These are phyloP conservation scores for Clavaria fumosa DNA, from an alignment of 768 basidiomycete species.

Conservation along the genomic window DNA sequence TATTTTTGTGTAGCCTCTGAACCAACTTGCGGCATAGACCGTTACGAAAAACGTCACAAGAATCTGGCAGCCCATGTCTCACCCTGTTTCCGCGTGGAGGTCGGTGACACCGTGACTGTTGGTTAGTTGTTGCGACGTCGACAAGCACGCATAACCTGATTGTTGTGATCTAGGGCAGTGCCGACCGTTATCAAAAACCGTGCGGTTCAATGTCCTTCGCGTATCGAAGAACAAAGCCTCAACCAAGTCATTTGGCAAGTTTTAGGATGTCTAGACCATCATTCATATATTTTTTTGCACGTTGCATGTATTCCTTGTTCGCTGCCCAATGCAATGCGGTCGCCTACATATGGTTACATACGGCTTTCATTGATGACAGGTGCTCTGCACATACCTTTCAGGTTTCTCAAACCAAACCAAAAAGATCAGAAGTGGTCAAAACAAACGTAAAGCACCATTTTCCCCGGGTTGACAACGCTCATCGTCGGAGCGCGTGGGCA, in stretches of 20 bases:
- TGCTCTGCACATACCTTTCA: too few relatives aligned
- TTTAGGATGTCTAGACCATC: conserved; percentile 28
- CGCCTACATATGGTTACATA: too few relatives aligned
- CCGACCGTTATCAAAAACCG: conserved; percentile 96
- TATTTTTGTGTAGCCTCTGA: not conserved
- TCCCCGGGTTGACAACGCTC: too few relatives aligned
- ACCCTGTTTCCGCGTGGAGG: conserved; percentile 95
- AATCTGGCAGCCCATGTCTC: conserved; percentile 96
- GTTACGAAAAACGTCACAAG: conserved; percentile 98
- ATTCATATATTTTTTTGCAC: not conserved
- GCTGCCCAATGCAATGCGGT: too few relatives aligned
- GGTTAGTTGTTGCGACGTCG: conserved; percentile 36
- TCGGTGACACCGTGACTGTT: conserved; percentile 89
- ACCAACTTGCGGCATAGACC: conserved; percentile 39
- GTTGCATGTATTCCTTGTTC: not conserved
- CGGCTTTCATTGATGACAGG: too few relatives aligned
- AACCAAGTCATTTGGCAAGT: conserved; percentile 88
- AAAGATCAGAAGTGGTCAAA: too few relatives aligned
- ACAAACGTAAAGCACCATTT: too few relatives aligned
- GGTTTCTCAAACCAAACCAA: too few relatives aligned
- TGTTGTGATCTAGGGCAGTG: conserved; percentile 61
- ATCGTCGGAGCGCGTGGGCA: too few relatives aligned
- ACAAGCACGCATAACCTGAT: not conserved
- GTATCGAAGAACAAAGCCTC: conserved; percentile 89
- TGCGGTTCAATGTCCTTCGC: conserved; percentile 97